Evolutionary conservation across 257 asterid species (phyloP).

Genomic region (Fraxinus pennsylvanica): DNA sequence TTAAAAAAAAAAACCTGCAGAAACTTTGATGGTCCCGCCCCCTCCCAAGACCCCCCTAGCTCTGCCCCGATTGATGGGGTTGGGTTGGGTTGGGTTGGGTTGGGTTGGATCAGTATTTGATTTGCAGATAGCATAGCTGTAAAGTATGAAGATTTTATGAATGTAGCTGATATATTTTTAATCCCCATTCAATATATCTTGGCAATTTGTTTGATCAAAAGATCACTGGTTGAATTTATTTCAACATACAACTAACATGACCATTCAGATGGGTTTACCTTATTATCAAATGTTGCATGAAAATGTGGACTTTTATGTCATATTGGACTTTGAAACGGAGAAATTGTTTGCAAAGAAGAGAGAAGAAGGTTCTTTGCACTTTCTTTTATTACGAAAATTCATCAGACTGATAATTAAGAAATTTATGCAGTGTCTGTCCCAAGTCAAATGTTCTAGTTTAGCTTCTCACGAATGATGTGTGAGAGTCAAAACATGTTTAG

Average conservation of each 20-base stretch:
- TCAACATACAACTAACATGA: neutral
- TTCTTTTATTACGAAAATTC: neutral
- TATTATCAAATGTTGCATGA: constrained; percentile 1
- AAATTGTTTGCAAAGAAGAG: neutral
- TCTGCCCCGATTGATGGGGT: no score
- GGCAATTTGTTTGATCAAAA: neutral
- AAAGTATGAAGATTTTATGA: neutral
- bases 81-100: neutral
- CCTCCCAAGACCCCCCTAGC: no score
- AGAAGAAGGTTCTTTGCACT: neutral
- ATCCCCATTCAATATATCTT: neutral
- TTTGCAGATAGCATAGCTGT: neutral
- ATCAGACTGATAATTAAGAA: neutral
- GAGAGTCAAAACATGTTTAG: constrained; percentile 11
- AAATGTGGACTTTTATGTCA: neutral
- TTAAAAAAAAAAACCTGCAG: no score
- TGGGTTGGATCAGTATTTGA: neutral
- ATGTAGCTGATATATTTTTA: neutral
- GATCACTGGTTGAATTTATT: neutral
- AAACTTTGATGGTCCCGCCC: no score
- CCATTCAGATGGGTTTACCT: neutral
- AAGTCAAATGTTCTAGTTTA: neutral
- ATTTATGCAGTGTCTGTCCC: neutral
- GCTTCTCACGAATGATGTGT: neutral
- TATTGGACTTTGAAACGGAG: no score